A percentile compares a stretch with the other conserved stretches of the same genome.
Evolutionary conservation across 1,284 basidiomycete species (phyloP).

Genomic region (Farysia itapuensis): DNA sequence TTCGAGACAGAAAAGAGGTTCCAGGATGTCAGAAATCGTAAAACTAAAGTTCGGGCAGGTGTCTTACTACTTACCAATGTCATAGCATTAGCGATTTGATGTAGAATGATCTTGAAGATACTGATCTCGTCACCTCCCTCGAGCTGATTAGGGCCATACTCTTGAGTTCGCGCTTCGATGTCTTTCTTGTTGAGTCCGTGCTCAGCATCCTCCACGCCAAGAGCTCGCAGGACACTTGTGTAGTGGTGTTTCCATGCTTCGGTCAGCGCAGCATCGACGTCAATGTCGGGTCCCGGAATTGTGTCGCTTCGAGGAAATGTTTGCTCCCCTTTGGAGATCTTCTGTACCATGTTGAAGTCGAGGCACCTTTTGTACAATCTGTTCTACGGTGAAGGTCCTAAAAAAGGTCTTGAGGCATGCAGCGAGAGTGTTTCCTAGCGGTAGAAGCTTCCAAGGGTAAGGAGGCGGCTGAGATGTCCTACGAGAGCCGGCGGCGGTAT

Average conservation of each 20-base stretch:
- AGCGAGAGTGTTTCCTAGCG: too few species aligned
- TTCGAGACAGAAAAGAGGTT: too few species aligned
- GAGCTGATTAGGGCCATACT: constrained; percentile 54
- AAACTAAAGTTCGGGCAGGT: too few species aligned
- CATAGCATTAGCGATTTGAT: constrained; percentile 59
- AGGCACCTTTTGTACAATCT: not conserved
- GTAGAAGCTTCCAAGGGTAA: too few species aligned
- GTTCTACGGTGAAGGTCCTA: not conserved
- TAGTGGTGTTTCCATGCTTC: constrained; percentile 35
- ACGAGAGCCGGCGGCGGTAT: too few species aligned
- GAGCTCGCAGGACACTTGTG: constrained; percentile 29
- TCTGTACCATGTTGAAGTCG: constrained; percentile 26
- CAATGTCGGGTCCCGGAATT: constrained; percentile 32
- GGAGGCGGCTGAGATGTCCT: too few species aligned
- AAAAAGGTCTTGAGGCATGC: too few species aligned
- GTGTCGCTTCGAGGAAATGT: constrained; percentile 35
- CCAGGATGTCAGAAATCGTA: too few species aligned
- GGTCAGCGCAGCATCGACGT: constrained; percentile 19
- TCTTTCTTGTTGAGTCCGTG: constrained; percentile 43
- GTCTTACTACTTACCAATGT: constrained; percentile 49
- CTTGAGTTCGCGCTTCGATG: constrained; percentile 28
- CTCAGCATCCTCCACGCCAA: constrained; percentile 33
- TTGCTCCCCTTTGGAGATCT: constrained; percentile 24
- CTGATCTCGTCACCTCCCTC: constrained; percentile 52
- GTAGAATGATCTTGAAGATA: constrained; percentile 43